These are phyloP conservation scores for Boeremia lycopersici DNA, from an alignment of 2,329 filamentous ascomycete genomes.

Conservation along the genomic window DNA sequence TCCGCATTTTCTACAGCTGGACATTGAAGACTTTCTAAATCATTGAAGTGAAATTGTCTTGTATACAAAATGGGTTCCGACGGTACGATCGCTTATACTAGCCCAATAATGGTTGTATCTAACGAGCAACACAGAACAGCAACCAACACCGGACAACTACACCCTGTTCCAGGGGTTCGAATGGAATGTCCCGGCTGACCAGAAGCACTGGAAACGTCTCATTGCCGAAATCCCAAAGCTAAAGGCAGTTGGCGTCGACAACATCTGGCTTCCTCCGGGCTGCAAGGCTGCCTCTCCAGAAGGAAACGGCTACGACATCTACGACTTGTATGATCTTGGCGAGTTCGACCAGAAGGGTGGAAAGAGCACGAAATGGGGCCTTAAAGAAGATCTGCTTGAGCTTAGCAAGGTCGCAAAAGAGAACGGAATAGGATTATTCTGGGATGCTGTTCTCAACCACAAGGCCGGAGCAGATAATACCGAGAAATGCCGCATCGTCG, in stretches of 20 bases:
- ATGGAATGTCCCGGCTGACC: constrained; percentile 70
- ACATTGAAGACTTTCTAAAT: background rate
- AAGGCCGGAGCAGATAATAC: constrained; percentile 71
- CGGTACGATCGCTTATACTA: constrained; percentile 24
- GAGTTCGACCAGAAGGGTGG: constrained; percentile 75
- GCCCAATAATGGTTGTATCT: constrained; percentile 5
- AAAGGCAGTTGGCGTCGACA: constrained; percentile 62
- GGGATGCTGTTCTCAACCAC: constrained; percentile 75
- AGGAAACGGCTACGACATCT: constrained; percentile 67
- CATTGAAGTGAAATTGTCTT: background rate
- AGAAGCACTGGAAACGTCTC: constrained; percentile 66
- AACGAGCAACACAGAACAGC: constrained; percentile 28
- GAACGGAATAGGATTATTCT: constrained; percentile 64
- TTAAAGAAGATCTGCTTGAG: constrained; percentile 63
- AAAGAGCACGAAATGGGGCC: constrained; percentile 71
- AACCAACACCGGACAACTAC: constrained; percentile 44
- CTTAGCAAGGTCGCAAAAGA: constrained; percentile 59
- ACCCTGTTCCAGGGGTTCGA: constrained; percentile 73
- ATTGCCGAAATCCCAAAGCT: constrained; percentile 58
- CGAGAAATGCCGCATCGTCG: constrained; percentile 66
- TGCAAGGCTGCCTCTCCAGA: constrained; percentile 68
- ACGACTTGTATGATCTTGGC: constrained; percentile 72
- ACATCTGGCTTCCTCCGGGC: constrained; percentile 70
- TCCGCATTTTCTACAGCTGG: background rate
- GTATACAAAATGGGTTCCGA: constrained; percentile 32